Base-by-base conservation (phyloP, 2,329 filamentous ascomycete species). In the Cercospora zeae-maydis region DNA sequence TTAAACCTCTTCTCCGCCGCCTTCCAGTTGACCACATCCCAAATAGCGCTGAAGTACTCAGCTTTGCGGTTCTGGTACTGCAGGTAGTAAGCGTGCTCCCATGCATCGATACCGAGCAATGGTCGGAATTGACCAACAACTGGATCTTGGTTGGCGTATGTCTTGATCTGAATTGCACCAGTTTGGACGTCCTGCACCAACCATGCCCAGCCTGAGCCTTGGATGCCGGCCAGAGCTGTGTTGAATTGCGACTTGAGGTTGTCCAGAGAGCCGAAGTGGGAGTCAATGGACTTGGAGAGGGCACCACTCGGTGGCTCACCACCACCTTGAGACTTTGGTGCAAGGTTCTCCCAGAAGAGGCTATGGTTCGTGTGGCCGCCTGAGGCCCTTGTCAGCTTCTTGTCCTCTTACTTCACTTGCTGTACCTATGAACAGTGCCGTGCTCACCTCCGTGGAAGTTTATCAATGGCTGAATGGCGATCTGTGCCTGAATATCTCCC, bases 21-120 rank as follows among this genome's bases (percentile, higher is more conserved):
- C 85, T 92, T 92, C 93, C 93, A 97, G 87, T 96, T 96, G 78
- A 96, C 82, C 55, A 96, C 92, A 71, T 96, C 91, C 93, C 93
- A 96, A 76, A 96, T 89, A 63, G 91, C 91, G 73, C 85, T 85
- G 79, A 96, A 96, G 84, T 96, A 96, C 82, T 96, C 92, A 62
- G 89, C 92, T 87, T 96, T 96, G 79, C 92, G 88, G 84, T 96
- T 96, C 86, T 96, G 86, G 81, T 96, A 96, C 82, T 96, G 91
- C 66, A 96, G 84, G 81, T 96, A 96, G 83, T 96, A 96, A 58
- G 92, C 92, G 80, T 96, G 92, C 83, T 96, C 92, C 92, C 92
- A 96, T 59, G 92, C 93, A 81, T 97, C 93, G 73, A 97, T 89
- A 62, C 93, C 93, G 52, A 97, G 81, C 54, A 97, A 82, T 37